Percentiles rank a stretch among this genome's conserved stretches.
Evolutionary conservation across 108 stramenopile genomes (phyloP).

Genomic region (Nitzschia palea): DNA sequence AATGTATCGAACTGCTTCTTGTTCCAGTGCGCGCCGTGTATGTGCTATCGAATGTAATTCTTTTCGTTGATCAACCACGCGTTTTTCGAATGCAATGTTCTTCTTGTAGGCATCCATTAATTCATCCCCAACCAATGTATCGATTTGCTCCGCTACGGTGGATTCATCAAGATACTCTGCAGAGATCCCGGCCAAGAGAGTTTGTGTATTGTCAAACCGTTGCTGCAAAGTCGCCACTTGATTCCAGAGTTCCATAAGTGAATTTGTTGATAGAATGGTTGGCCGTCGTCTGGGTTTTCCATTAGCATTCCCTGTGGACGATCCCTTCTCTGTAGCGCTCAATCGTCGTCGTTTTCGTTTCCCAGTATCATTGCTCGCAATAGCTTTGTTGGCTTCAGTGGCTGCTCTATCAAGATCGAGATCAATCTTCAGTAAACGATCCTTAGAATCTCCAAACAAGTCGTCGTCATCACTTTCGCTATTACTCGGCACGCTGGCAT

Average conservation of each 20-base stretch:
- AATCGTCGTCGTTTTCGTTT: slow-evolving; percentile 51
- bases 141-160: slow-evolving; percentile 9
- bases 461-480: slow-evolving; percentile 34
- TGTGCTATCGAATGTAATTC: slow-evolving; percentile 63
- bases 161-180: slow-evolving; percentile 11
- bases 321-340: slow-evolving; percentile 4
- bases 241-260: slow-evolving; percentile 49
- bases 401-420: slow-evolving; percentile 38
- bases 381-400: slow-evolving; percentile 1
- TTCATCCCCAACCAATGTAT: slow-evolving; percentile 39
- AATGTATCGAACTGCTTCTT: slow-evolving; percentile 63
- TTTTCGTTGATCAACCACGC: slow-evolving; percentile 40
- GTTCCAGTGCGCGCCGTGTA: slow-evolving; percentile 48
- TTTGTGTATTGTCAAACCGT: slow-evolving; percentile 28
- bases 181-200: slow-evolving; percentile 22
- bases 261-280: slow-evolving; percentile 35
- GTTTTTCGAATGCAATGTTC: slow-evolving; percentile 35
- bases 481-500: not conserved
- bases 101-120: slow-evolving; percentile 48
- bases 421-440: slow-evolving; percentile 51
- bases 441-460: slow-evolving; percentile 51
- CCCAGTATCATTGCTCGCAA: slow-evolving; percentile 8
- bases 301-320: not conserved
- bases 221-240: slow-evolving; percentile 33
- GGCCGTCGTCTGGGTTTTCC: slow-evolving; percentile 17